phyloP scores from a whole-genome alignment of 495 filamentous ascomycete species.

The Penicillium ochrochloron region DNA sequence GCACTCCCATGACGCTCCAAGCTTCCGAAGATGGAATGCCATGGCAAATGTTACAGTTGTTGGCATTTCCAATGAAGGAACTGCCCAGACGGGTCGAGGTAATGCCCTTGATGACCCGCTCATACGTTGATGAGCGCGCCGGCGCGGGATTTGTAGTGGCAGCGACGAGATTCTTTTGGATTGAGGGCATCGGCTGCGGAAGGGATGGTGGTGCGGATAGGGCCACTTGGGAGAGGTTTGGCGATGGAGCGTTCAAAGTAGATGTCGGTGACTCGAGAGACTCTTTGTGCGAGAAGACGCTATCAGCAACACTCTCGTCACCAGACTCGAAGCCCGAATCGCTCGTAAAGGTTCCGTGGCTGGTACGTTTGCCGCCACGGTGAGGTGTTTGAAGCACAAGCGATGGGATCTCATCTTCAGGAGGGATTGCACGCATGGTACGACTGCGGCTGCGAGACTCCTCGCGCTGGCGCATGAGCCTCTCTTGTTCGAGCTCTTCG shows the following conservation, averaged over 20 bases:
- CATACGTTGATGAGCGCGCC: conserved; percentile 44
- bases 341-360: conserved; percentile 55
- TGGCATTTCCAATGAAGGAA: conserved; percentile 37
- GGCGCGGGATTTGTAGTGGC: conserved; percentile 26
- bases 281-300: conserved; percentile 65
- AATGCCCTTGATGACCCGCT: conserved; percentile 48
- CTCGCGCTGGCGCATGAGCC: conserved; percentile 56
- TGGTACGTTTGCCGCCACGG: conserved; percentile 54
- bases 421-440: conserved; percentile 38
- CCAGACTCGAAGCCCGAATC: conserved; percentile 61
- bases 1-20: conserved; percentile 69
- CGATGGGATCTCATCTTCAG: conserved; percentile 49
- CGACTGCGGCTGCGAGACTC: conserved; percentile 52
- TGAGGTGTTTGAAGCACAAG: conserved; percentile 58
- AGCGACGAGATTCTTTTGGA: conserved; percentile 32
- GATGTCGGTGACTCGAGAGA: conserved; percentile 54
- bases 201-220: conserved; percentile 36
- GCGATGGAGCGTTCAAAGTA: conserved; percentile 49
- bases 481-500: conserved; percentile 66
- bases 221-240: conserved; percentile 44
- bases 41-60: conserved; percentile 62
- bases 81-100: conserved; percentile 42
- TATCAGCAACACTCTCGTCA: conserved; percentile 61
- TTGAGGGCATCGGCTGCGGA: conserved; percentile 25
- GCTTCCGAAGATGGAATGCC: conserved; percentile 67